Conservation (phyloP, 129 eudicot species). For the Apium graveolens region DNA sequence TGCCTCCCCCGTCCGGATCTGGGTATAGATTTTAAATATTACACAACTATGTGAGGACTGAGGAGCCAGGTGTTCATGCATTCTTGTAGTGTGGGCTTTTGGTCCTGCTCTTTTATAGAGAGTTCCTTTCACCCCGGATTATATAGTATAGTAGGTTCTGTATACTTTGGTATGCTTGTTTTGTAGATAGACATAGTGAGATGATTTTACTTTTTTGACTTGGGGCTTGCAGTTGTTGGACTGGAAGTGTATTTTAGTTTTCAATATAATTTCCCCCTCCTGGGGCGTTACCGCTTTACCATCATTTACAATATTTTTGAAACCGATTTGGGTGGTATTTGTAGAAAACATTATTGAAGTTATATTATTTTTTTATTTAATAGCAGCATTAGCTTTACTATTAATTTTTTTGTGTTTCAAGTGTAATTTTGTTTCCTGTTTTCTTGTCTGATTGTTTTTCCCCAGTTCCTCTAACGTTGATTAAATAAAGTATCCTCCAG, state of each 20-base stretch:
- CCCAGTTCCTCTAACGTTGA: background rate
- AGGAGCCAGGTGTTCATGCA: slow-evolving; percentile 12
- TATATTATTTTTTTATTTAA: background rate
- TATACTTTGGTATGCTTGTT: slow-evolving; percentile 27
- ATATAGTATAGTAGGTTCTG: slow-evolving; percentile 34
- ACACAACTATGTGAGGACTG: slow-evolving; percentile 8
- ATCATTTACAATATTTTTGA: background rate
- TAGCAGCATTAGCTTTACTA: background rate
- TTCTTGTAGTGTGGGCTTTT: slow-evolving; percentile 25
- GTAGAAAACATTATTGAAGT: background rate
- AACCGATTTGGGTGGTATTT: background rate
- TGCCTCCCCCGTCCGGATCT: slow-evolving; percentile 75
- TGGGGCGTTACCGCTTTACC: background rate
- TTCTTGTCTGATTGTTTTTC: background rate
- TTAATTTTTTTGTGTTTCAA: background rate
- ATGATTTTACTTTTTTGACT: slow-evolving; percentile 7
- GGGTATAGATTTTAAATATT: slow-evolving; percentile 54
- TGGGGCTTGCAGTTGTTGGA: slow-evolving; percentile 26
- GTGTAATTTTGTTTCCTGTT: background rate
- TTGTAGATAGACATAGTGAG: slow-evolving; percentile 38
- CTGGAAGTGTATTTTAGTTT: slow-evolving; percentile 27
- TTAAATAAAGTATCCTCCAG: background rate
- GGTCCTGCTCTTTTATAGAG: slow-evolving; percentile 26
- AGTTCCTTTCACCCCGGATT: slow-evolving; percentile 38
- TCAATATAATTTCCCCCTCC: background rate